Evolutionary conservation across 176 grass and related monocot genomes (phyloP).

Genomic region (Olyra latifolia): DNA sequence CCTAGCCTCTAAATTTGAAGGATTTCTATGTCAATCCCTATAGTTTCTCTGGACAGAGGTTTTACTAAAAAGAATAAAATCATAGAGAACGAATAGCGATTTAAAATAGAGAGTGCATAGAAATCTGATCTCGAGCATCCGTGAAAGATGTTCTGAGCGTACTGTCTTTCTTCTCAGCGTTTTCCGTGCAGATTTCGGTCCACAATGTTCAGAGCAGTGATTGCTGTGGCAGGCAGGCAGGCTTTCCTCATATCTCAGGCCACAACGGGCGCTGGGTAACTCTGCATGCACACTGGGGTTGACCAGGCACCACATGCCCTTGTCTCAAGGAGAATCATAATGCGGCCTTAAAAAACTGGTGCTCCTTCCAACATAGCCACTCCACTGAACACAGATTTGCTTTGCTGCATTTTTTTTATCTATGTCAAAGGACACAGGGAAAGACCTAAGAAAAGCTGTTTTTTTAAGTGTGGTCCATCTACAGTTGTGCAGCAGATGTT

Average conservation of each 20-base stretch:
- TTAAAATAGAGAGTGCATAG: too few relatives aligned
- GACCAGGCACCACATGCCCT: slow-evolving; percentile 21
- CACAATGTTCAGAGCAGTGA: neutral
- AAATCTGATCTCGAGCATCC: too few relatives aligned
- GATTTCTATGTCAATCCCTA: too few relatives aligned
- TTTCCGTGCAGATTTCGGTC: neutral
- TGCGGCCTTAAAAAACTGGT: neutral
- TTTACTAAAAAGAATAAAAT: too few relatives aligned
- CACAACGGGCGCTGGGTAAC: neutral
- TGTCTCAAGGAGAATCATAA: slow-evolving; percentile 31
- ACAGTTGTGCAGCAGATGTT: neutral
- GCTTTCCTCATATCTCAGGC: slow-evolving; percentile 24
- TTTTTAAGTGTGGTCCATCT: neutral
- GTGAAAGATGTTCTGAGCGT: too few relatives aligned
- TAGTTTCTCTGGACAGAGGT: too few relatives aligned
- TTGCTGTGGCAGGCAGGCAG: slow-evolving; percentile 9
- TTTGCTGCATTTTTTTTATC: neutral
- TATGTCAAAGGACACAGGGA: rapidly evolving
- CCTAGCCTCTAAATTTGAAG: too few relatives aligned
- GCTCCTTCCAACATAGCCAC: neutral
- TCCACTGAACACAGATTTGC: neutral
- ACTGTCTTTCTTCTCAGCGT: neutral
- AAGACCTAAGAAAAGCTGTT: neutral
- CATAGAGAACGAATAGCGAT: too few relatives aligned
- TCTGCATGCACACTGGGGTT: neutral